phyloP scores from a whole-genome alignment of 257 asterid species.

The Solanum tarijense region DNA sequence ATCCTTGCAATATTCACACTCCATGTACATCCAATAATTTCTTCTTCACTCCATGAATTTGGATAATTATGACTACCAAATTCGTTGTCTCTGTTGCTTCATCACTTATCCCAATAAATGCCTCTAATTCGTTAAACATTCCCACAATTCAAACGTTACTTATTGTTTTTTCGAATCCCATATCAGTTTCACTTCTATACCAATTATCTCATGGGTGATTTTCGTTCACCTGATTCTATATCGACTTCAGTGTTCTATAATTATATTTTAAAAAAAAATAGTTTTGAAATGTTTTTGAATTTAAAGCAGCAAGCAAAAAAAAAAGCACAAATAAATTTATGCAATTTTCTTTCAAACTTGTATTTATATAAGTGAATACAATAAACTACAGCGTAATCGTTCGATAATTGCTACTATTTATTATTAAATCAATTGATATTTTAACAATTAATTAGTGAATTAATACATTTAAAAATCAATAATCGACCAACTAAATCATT shows the following conservation, averaged over 20 bases:
- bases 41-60: not conserved
- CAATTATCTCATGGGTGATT: not conserved
- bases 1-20: not conserved
- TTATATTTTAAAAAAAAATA: too few relatives aligned
- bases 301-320: not conserved
- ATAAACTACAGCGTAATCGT: too few relatives aligned
- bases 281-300: not conserved
- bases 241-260: too few relatives aligned
- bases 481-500: not conserved
- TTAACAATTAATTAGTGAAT: not conserved
- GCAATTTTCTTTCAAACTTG: not conserved
- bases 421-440: not conserved
- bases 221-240: not conserved
- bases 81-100: not conserved
- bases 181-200: not conserved
- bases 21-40: not conserved
- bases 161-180: too few relatives aligned
- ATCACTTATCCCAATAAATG: too few relatives aligned
- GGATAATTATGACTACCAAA: not conserved
- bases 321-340: too few relatives aligned
- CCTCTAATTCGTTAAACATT: not conserved
- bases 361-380: too few relatives aligned
- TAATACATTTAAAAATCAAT: not conserved
- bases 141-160: too few relatives aligned
- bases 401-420: not conserved